Base-by-base conservation (phyloP, 2,329 filamentous ascomycete species). In the Dactylellina haptotyla region DNA sequence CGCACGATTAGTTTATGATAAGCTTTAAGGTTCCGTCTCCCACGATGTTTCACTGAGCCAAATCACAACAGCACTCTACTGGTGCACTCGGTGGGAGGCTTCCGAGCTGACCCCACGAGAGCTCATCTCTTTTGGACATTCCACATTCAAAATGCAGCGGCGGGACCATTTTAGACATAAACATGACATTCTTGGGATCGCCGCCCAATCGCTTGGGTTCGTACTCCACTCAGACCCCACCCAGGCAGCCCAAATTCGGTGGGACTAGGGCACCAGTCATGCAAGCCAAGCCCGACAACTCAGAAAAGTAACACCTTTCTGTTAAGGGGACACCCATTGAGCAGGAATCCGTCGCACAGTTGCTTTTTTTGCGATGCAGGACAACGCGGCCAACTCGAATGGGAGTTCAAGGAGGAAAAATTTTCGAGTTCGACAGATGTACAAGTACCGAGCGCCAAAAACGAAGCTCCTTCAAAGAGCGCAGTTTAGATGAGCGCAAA, bases 231-330 rank as follows among this genome's bases (percentile, higher is more conserved):
- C 10, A 34, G 25, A 28, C 59, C 46, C 67, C 67, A 72, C 59
- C n/a, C 30, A 39, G 62, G 26, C 46, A 61, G 69, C 61, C 61
- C 39, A n/a, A 65, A 61, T 48, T 73, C 25, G 48, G 51, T 54
- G 28, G 39, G 56, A 61, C 66, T 57, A 54, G 66, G 37, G 34
- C 23, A 46, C 59, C 39, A 26, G 62, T 66, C 61, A 41, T 65
- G 69, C 56, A 61, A 57, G 69, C 69, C 69, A 73, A 73, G 69
- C 37, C 69, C 46, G 61, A 66, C 69, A 73, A 65, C 69, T 73
- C 69, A 73, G 69, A 73, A 73, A 39, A 66, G 59, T 66, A 39
- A 32, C 51, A 65, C 69, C 48, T 57, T 56, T 51, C 45, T 61
- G 67, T 61, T 39, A 61, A 62, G 54, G 54, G 57, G 23, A 16